These are phyloP conservation scores for Psilocybe subaeruginosa DNA, from an alignment of 768 basidiomycete species.

Conservation along the genomic window DNA sequence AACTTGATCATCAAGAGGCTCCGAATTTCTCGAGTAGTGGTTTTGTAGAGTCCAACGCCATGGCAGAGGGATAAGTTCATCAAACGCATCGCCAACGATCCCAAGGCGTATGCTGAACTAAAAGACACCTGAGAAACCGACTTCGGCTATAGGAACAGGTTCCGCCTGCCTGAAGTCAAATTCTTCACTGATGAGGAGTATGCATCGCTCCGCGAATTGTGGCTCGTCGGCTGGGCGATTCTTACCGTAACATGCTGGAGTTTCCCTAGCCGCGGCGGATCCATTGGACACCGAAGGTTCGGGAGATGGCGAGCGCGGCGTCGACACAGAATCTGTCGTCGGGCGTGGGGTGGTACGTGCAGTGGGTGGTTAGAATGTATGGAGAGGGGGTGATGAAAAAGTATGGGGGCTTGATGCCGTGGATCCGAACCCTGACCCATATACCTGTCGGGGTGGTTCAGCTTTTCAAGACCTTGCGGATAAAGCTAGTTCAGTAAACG, in stretches of 20 bases:
- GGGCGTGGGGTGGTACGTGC: constrained; percentile 26
- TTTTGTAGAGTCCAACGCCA: too few species aligned
- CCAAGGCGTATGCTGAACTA: too few species aligned
- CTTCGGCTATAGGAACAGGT: too few species aligned
- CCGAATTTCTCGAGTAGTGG: too few species aligned
- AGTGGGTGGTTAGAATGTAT: constrained; percentile 40
- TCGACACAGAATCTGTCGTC: constrained; percentile 13
- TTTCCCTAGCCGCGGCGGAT: not conserved
- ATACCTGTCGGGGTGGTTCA: constrained; percentile 46
- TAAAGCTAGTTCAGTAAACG: constrained; percentile 7
- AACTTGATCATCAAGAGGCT: too few species aligned
- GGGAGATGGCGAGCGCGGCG: not conserved
- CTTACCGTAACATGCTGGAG: constrained; percentile 28
- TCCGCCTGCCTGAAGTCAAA: too few species aligned
- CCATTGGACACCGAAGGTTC: not conserved
- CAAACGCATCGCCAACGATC: too few species aligned
- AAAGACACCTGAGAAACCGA: too few species aligned
- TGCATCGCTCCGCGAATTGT: constrained; percentile 22
- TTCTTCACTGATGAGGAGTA: too few species aligned
- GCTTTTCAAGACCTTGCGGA: constrained; percentile 29
- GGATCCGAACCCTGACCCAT: constrained; percentile 30
- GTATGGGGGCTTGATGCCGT: constrained; percentile 43
- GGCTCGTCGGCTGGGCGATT: constrained; percentile 24
- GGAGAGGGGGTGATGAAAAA: constrained; percentile 40
- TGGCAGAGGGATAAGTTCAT: too few species aligned